phyloP scores from a whole-genome alignment of 805 yeast genomes.

The Candida pseudofarinosa region DNA sequence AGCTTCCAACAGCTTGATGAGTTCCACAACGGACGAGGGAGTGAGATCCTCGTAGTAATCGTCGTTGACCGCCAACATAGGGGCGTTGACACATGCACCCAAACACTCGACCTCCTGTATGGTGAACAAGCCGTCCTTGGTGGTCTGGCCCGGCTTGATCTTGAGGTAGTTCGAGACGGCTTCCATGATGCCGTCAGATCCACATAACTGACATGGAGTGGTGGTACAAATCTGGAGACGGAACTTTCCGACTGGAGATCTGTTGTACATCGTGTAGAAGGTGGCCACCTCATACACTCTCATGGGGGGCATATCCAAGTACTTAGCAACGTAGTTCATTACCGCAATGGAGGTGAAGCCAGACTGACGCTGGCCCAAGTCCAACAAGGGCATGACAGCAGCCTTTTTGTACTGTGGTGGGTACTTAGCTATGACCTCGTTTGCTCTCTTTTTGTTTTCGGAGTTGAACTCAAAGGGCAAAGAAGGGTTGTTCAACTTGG shows the following conservation, averaged over 20 bases:
- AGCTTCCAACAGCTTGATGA: conserved; percentile 58
- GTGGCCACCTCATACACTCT: conserved; percentile 91
- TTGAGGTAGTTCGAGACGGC: conserved; percentile 59
- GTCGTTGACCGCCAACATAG: conserved; percentile 82
- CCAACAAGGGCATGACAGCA: conserved; percentile 84
- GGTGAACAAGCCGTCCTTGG: conserved; percentile 70
- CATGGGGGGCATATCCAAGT: conserved; percentile 89
- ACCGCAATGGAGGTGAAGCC: conserved; percentile 85
- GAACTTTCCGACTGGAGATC: conserved; percentile 81
- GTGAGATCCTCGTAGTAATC: conserved; percentile 81
- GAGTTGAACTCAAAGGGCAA: conserved; percentile 69
- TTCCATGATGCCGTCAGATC: conserved; percentile 72
- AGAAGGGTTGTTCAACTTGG: conserved; percentile 59
- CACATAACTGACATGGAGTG: conserved; percentile 84
- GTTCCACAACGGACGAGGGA: conserved; percentile 54
- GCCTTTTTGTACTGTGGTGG: conserved; percentile 85
- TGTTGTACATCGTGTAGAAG: conserved; percentile 86
- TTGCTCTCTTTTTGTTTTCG: conserved; percentile 65
- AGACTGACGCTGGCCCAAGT: conserved; percentile 80
- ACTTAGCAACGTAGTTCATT: conserved; percentile 84
- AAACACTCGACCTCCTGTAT: conserved; percentile 86
- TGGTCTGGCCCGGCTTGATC: conserved; percentile 74
- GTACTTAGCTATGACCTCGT: conserved; percentile 70
- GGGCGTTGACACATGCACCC: conserved; percentile 90
- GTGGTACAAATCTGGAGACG: conserved; percentile 85